Percentiles rank a stretch among this genome's conserved stretches.
phyloP scores from a whole-genome alignment of 148 eudicot genomes.

The Persicaria tinctoria region DNA sequence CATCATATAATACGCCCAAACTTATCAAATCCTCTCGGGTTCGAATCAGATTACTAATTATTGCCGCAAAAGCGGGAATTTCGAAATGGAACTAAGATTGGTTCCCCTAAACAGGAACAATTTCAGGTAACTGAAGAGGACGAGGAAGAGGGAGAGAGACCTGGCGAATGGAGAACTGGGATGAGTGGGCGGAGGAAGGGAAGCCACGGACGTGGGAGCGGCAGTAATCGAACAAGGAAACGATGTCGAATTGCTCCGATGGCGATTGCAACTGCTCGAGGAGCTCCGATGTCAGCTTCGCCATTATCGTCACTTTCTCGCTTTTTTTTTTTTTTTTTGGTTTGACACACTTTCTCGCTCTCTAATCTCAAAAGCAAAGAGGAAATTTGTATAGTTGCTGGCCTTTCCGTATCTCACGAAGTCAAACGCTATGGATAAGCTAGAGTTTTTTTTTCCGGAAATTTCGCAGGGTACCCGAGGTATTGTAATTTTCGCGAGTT shows the following conservation, averaged over 20 bases:
- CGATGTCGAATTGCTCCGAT: constrained; percentile 42
- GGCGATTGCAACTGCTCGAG: not conserved
- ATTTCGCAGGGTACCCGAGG: too few species aligned
- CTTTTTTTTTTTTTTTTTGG: not conserved
- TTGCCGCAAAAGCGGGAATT: not conserved
- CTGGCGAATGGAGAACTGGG: constrained; percentile 55
- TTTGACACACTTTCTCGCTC: too few species aligned
- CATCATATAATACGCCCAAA: too few species aligned
- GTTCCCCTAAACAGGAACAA: not conserved
- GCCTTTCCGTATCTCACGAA: too few species aligned
- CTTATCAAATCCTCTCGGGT: not conserved
- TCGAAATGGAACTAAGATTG: not conserved
- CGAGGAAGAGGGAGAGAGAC: constrained; percentile 20
- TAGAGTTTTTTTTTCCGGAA: too few species aligned
- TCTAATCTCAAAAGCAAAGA: not conserved
- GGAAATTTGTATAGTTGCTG: too few species aligned
- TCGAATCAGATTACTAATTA: constrained; percentile 2
- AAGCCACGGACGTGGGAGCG: constrained; percentile 55
- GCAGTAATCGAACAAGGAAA: constrained; percentile 51
- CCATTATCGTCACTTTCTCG: constrained; percentile 16
- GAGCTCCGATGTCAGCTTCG: constrained; percentile 29
- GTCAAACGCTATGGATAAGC: too few species aligned
- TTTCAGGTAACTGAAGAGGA: not conserved
- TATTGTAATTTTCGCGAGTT: too few species aligned
- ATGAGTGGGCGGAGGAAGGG: constrained; percentile 39